Conservation (phyloP, 2,329 filamentous ascomycete species). For the Aspergillus hiratsukae region DNA sequence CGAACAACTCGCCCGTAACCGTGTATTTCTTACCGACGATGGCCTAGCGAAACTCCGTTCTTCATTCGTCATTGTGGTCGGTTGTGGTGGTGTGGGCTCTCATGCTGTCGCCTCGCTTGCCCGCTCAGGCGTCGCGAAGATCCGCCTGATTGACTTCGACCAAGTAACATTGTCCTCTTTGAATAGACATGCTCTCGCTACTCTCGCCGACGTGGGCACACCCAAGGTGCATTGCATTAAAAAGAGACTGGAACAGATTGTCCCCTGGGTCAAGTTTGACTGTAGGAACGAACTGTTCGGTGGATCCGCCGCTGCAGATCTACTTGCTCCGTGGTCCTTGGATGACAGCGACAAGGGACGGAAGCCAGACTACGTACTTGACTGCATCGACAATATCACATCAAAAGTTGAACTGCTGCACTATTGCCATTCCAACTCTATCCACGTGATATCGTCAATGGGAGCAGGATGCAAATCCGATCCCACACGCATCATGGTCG, state of each 20-base stretch:
- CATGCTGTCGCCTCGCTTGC: constrained; percentile 83
- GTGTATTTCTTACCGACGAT: constrained; percentile 79
- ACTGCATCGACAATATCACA: constrained; percentile 98
- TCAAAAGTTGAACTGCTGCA: constrained; percentile 88
- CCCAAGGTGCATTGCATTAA: constrained; percentile 85
- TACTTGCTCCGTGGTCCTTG: constrained; percentile 63
- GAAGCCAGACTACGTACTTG: constrained; percentile 81
- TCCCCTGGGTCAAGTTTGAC: constrained; percentile 90
- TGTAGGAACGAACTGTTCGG: constrained; percentile 79
- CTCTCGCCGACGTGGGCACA: constrained; percentile 85
- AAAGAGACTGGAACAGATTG: constrained; percentile 74
- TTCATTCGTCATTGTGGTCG: constrained; percentile 83
- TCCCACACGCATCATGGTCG: constrained; percentile 77
- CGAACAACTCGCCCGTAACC: constrained; percentile 89
- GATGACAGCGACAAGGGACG: constrained; percentile 40
- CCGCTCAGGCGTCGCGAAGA: constrained; percentile 79
- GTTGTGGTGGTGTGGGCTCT: constrained; percentile 90
- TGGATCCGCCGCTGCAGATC: constrained; percentile 56
- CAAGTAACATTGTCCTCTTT: constrained; percentile 92
- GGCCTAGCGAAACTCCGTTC: constrained; percentile 75
- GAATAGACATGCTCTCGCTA: constrained; percentile 94
- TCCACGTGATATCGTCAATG: constrained; percentile 91
- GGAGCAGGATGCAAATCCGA: constrained; percentile 92
- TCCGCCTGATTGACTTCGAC: constrained; percentile 93
- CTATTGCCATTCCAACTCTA: constrained; percentile 72